phyloP scores from a whole-genome alignment of 2,329 filamentous ascomycete species.

The Diplodia intermedia region DNA sequence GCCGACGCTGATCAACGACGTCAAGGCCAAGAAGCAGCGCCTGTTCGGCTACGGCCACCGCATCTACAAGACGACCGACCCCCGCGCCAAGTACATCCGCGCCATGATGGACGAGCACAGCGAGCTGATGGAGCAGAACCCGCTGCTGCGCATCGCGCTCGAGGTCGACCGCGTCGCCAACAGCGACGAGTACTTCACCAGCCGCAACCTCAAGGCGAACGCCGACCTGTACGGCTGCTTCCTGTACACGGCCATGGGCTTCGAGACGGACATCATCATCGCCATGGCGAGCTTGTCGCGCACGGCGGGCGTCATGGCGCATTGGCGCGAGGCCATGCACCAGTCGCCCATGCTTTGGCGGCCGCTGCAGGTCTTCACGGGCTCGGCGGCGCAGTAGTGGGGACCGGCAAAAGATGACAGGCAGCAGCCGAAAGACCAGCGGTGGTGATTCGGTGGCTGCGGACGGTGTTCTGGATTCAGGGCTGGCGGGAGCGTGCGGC shows the following conservation, averaged over 20 bases:
- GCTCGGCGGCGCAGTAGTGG: slow-evolving; percentile 1
- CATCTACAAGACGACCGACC: slow-evolving; percentile 63
- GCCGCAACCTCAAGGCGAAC: slow-evolving; percentile 51
- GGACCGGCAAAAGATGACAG: background rate
- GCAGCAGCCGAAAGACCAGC: background rate
- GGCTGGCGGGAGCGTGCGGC: background rate
- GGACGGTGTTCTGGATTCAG: background rate
- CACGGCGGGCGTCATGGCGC: slow-evolving; percentile 9
- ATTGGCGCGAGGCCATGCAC: slow-evolving; percentile 21
- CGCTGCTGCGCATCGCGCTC: slow-evolving; percentile 48
- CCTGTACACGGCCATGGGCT: slow-evolving; percentile 49
- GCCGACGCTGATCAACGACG: slow-evolving; percentile 57
- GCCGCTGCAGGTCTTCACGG: slow-evolving; percentile 11
- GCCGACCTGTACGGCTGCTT: slow-evolving; percentile 57
- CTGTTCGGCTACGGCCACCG: slow-evolving; percentile 65
- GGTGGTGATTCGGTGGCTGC: background rate
- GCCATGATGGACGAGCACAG: slow-evolving; percentile 54
- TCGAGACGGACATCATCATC: slow-evolving; percentile 23
- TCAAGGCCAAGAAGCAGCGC: slow-evolving; percentile 60
- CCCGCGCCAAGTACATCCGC: slow-evolving; percentile 59
- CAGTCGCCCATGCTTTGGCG: slow-evolving; percentile 7
- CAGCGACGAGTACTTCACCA: slow-evolving; percentile 49
- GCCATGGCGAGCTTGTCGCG: slow-evolving; percentile 13
- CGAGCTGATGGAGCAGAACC: slow-evolving; percentile 39
- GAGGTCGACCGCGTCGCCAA: slow-evolving; percentile 50